Base-by-base conservation (phyloP, 441 rosid genomes). In the Kokia cookei region DNA sequence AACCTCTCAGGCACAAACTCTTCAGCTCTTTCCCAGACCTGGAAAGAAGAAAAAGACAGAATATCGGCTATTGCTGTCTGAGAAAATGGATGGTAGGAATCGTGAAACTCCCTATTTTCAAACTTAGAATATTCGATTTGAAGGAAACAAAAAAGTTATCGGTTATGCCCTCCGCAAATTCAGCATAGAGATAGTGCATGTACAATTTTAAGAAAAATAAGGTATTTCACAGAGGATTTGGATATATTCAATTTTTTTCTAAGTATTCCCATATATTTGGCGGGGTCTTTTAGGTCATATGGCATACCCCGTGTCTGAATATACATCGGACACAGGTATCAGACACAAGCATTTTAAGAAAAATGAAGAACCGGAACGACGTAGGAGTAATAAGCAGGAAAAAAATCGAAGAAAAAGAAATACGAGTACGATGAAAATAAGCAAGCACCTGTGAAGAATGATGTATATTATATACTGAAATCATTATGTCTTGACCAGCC, bases 1-100 rank as follows among this genome's bases (percentile, higher is more conserved):
- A 94, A 94, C 77, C 98, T 83, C 72, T 89, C 97, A 1, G 98
- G 98, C 70, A 85, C 72, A 80, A 94, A 94, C 54, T 91, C 97
- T 48, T 92, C 97, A 13, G 98, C 94, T 59, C 89, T 89, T 60
- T 94, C 97, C 98, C 98, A 94, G 24, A 94, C 94, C 98, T 94
- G 78, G 79, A 75, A 53, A 75, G 75, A 48, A 60, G 6, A 11
- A 59, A 59, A 59, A 26, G 17, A 59, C 10, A 0, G 10, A 54
- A 54, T 8, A 19, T 17, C 27, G 7, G 45, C 11, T 65, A 19
- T 61, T n/a, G 60, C 55, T 42, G 26, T 15, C 69, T 58, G 7
- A 65, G 26, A 72, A 27, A 59, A 69, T 32, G 48, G 68, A 45
- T 47, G 17, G 50, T 12, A 27, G 10, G 32, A 10, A 43, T 2